Evolutionary conservation across 2,329 filamentous ascomycete species (phyloP).

Genomic region (Hortaea sp.): DNA sequence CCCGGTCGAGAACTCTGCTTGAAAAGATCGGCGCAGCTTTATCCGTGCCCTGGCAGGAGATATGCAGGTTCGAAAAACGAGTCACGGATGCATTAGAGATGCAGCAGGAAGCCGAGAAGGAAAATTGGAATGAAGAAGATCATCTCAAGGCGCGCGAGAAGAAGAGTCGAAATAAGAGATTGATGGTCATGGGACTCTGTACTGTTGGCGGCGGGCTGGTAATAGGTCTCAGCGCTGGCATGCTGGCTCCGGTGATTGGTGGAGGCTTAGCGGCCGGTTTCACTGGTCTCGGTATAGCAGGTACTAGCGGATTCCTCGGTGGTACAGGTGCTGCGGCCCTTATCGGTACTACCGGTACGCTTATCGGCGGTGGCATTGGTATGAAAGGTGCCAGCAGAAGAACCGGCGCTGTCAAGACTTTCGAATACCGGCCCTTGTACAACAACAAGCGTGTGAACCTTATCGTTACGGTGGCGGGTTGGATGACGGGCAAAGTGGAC

Average conservation of each 20-base stretch:
- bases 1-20: conserved; percentile 72
- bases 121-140: conserved; percentile 96
- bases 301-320: conserved; percentile 79
- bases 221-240: conserved; percentile 85
- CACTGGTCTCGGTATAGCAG: conserved; percentile 84
- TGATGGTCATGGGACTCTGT: conserved; percentile 92
- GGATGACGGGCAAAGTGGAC: conserved; percentile 97
- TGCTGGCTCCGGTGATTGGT: conserved; percentile 87
- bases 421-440: conserved; percentile 90
- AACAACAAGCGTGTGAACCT: conserved; percentile 97
- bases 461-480: conserved; percentile 88
- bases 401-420: conserved; percentile 87
- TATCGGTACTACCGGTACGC: conserved; percentile 80
- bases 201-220: conserved; percentile 92
- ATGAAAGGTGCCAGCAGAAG: conserved; percentile 74
- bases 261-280: conserved; percentile 89
- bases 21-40: conserved; percentile 74
- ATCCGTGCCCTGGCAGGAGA: conserved; percentile 80
- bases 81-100: conserved; percentile 96
- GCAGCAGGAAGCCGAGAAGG: conserved; percentile 87
- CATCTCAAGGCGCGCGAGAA: conserved; percentile 84
- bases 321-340: conserved; percentile 87
- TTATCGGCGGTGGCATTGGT: conserved; percentile 80
- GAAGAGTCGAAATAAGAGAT: conserved; percentile 66
- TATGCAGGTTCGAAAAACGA: conserved; percentile 92